These are phyloP conservation scores for Phytophthora capsici DNA, from an alignment of 352 stramenopile genomes.

Conservation along the genomic window DNA sequence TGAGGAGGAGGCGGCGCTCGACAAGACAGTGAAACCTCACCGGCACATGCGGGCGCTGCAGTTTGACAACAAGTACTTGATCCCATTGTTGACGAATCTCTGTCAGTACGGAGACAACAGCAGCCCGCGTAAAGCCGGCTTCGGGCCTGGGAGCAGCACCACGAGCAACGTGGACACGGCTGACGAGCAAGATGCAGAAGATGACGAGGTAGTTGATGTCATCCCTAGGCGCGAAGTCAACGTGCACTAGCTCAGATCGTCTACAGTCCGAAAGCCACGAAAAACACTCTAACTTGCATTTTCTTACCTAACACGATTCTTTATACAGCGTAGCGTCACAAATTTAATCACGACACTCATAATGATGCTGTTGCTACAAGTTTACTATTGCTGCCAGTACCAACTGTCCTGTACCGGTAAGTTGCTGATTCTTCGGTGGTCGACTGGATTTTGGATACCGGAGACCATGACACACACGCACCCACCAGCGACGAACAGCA, in stretches of 20 bases:
- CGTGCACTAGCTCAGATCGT: constrained; percentile 38
- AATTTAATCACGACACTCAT: no score
- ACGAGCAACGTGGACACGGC: constrained; percentile 56
- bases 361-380: no score
- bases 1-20: constrained; percentile 74
- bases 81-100: constrained; percentile 80
- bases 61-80: constrained; percentile 90
- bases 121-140: constrained; percentile 41
- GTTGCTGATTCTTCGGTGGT: constrained; percentile 6
- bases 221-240: constrained; percentile 64
- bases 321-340: not conserved
- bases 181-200: constrained; percentile 47
- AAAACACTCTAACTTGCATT: constrained; percentile 24
- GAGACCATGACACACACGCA: constrained; percentile 4
- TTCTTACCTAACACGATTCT: constrained; percentile 1
- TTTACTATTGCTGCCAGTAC: no score
- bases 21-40: constrained; percentile 81
- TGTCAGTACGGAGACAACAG: constrained; percentile 53
- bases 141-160: constrained; percentile 40
- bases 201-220: constrained; percentile 78
- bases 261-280: no score
- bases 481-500: not conserved
- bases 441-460: not conserved
- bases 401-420: no score
- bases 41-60: constrained; percentile 83